Percentiles rank a stretch among this genome's conserved stretches.
These are phyloP conservation scores for Candida tropicalis DNA, from an alignment of 1,139 yeast genomes.

Conservation along the genomic window DNA sequence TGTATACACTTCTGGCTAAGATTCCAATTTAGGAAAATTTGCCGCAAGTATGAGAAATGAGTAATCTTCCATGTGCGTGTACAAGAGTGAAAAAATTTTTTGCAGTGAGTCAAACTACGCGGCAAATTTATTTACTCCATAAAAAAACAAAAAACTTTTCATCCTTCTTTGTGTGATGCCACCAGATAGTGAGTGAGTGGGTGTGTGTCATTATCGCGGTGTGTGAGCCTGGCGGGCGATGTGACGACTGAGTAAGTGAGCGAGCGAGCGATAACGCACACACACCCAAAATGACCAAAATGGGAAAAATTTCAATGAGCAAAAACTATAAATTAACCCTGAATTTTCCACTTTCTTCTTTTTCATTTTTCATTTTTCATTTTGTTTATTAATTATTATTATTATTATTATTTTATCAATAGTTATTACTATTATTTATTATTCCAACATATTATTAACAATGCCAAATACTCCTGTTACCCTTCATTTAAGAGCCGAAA, in stretches of 20 bases:
- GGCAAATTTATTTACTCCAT: background rate
- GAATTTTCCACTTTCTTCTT: background rate
- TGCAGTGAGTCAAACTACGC: too few species aligned
- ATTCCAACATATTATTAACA: background rate
- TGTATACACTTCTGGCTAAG: background rate
- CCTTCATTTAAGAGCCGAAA: slow-evolving; percentile 89
- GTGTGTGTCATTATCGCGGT: too few species aligned
- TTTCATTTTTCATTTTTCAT: background rate
- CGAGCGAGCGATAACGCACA: too few species aligned
- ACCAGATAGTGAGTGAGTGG: too few species aligned
- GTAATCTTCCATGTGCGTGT: background rate
- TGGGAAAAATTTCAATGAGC: background rate
- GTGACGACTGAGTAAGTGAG: too few species aligned
- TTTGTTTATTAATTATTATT: background rate
- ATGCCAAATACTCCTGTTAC: slow-evolving; percentile 40
- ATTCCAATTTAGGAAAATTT: slow-evolving; percentile 8
- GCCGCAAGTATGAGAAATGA: slow-evolving; percentile 8
- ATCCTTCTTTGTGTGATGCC: too few species aligned
- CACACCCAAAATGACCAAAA: too few species aligned
- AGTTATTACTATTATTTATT: background rate
- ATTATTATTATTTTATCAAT: background rate
- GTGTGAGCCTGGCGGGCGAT: too few species aligned
- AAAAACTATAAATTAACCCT: too few species aligned
- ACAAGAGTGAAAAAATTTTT: background rate
- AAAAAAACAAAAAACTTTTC: slow-evolving; percentile 4